A percentile compares a stretch with the other conserved stretches of the same genome.
Conservation (phyloP, 2,329 filamentous ascomycete genomes). For the Geosmithia morbida region DNA sequence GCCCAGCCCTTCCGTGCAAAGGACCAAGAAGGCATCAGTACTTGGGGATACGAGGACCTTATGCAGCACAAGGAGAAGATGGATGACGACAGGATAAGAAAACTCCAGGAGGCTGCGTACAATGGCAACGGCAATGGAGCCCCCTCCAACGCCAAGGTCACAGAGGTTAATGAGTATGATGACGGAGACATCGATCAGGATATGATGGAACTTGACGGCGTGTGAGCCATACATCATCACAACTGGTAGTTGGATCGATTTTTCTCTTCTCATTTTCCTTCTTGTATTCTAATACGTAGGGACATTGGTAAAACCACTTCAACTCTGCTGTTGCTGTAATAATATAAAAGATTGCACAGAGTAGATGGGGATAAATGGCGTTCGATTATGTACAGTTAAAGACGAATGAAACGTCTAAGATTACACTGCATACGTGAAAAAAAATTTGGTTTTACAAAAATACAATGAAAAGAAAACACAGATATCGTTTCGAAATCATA, state of each 20-base stretch:
- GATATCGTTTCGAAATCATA: background rate
- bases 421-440: background rate
- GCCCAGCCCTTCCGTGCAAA: slow-evolving; percentile 72
- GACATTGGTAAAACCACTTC: background rate
- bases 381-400: background rate
- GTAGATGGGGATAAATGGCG: background rate
- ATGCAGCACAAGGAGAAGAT: slow-evolving; percentile 63
- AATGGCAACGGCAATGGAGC: slow-evolving; percentile 5
- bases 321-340: background rate
- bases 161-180: slow-evolving; percentile 26
- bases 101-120: slow-evolving; percentile 33
- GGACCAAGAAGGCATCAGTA: slow-evolving; percentile 85
- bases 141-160: slow-evolving; percentile 3
- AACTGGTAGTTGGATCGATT: background rate
- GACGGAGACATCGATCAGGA: slow-evolving; percentile 37
- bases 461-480: background rate
- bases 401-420: background rate
- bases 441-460: too few species aligned
- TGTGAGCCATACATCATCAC: background rate
- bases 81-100: slow-evolving; percentile 52
- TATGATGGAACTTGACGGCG: slow-evolving; percentile 36
- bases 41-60: slow-evolving; percentile 74
- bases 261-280: background rate
- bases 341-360: background rate
- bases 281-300: background rate